These are phyloP conservation scores for Dacryopinax primogenitus DNA, from an alignment of 768 basidiomycete species.

Conservation along the genomic window DNA sequence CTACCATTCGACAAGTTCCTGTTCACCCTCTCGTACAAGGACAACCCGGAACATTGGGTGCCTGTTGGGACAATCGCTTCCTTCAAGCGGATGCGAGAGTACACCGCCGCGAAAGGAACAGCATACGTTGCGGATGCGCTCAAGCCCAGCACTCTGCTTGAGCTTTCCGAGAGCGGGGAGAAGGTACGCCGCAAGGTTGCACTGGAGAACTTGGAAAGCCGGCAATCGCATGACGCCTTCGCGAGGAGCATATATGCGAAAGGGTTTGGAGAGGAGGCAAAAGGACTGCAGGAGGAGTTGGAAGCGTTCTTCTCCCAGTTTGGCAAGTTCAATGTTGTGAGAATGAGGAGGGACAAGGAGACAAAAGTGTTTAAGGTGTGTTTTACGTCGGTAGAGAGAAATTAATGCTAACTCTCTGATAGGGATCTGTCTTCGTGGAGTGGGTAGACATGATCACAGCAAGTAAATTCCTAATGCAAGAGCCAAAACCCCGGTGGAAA, in stretches of 20 bases:
- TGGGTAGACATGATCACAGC: slow-evolving; percentile 59
- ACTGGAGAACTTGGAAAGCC: slow-evolving; percentile 61
- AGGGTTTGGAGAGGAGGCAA: slow-evolving; percentile 63
- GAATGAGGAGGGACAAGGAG: slow-evolving; percentile 71
- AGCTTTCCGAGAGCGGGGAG: slow-evolving; percentile 57
- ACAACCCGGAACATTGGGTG: slow-evolving; percentile 78
- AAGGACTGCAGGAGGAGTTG: slow-evolving; percentile 53
- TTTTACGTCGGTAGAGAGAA: background rate
- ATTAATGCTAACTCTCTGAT: background rate
- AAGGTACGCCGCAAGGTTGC: slow-evolving; percentile 66
- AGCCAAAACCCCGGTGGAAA: slow-evolving; percentile 70
- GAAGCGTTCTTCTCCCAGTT: slow-evolving; percentile 72
- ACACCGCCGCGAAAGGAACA: slow-evolving; percentile 40
- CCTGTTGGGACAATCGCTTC: slow-evolving; percentile 74
- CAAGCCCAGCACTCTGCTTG: slow-evolving; percentile 39
- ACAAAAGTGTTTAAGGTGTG: slow-evolving; percentile 79
- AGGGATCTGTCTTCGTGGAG: slow-evolving; percentile 91
- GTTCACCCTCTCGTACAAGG: slow-evolving; percentile 73
- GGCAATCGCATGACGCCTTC: slow-evolving; percentile 31
- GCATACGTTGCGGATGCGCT: slow-evolving; percentile 65
- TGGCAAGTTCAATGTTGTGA: slow-evolving; percentile 64
- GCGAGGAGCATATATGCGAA: slow-evolving; percentile 89
- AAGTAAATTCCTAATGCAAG: slow-evolving; percentile 62
- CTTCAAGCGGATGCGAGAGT: slow-evolving; percentile 87
- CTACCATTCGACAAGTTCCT: slow-evolving; percentile 76